Percentiles rank a stretch among this genome's conserved stretches.
These are phyloP conservation scores for Diospyros lotus DNA, from an alignment of 148 eudicot species.

Conservation along the genomic window DNA sequence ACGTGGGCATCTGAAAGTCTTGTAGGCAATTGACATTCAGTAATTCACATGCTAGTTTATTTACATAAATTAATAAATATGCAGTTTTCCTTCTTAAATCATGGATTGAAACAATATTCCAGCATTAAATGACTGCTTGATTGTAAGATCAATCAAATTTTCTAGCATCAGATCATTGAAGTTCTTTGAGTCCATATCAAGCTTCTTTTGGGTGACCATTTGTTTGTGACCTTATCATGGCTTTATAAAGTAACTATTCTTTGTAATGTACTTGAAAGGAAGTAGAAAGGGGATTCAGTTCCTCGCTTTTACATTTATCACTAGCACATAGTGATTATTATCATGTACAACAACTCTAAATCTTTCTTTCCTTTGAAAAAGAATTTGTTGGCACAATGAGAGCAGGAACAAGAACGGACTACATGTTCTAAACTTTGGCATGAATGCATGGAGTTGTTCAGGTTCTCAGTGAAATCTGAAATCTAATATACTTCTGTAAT, in stretches of 20 bases:
- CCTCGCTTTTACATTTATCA: background rate
- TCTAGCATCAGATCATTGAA: background rate
- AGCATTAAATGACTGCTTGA: background rate
- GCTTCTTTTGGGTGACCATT: background rate
- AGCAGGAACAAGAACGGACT: too few relatives aligned
- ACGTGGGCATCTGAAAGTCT: background rate
- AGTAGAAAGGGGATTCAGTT: background rate
- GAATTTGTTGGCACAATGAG: too few relatives aligned
- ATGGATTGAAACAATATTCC: background rate
- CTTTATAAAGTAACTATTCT: background rate
- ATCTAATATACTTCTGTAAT: too few relatives aligned
- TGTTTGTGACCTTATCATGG: background rate
- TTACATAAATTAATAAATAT: too few relatives aligned
- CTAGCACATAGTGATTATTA: background rate
- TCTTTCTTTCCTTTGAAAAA: too few relatives aligned
- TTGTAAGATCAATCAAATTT: background rate
- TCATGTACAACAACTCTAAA: conserved; percentile 1
- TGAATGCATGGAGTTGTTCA: too few relatives aligned
- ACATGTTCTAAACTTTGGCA: too few relatives aligned
- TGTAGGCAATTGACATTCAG: background rate
- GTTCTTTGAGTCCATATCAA: background rate
- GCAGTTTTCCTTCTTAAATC: background rate
- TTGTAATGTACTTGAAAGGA: background rate
- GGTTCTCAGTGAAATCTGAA: too few relatives aligned
- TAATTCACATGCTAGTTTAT: background rate